phyloP scores from a whole-genome alignment of 345 rosid genomes.

The Dipteronia dyeriana region DNA sequence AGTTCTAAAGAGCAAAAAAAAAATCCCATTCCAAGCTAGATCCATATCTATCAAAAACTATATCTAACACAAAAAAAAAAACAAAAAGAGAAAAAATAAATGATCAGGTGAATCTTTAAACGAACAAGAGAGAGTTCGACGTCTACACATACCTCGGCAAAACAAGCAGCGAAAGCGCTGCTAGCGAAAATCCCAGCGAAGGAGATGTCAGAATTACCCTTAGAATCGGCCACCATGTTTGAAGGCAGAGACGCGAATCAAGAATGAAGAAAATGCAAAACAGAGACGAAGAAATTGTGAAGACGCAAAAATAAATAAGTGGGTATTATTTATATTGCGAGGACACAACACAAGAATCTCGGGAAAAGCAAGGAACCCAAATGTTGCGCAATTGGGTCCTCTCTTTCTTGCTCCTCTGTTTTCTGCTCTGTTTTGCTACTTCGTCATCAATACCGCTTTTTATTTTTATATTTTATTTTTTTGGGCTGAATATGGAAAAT shows the following conservation, averaged over 20 bases:
- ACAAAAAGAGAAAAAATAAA: neutral
- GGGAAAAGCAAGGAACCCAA: constrained; percentile 17
- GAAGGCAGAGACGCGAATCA: neutral
- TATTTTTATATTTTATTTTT: neutral
- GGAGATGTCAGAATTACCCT: constrained; percentile 76
- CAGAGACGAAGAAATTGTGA: neutral
- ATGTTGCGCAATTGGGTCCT: constrained; percentile 19
- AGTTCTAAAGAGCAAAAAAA: neutral
- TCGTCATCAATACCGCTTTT: neutral
- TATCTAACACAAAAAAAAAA: neutral
- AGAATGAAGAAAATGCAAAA: neutral
- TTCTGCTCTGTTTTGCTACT: neutral
- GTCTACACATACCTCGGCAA: constrained; percentile 77
- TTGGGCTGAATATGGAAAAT: neutral
- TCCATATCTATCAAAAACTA: neutral
- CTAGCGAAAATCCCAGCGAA: constrained; percentile 74
- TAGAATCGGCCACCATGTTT: constrained; percentile 80
- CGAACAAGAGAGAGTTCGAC: neutral
- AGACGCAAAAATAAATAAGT: neutral
- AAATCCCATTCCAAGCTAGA: constrained; percentile 1
- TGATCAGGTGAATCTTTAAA: neutral
- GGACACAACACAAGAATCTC: constrained; percentile 15
- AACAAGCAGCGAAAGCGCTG: constrained; percentile 96
- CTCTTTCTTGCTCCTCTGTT: neutral
- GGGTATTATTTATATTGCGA: neutral